Percentiles rank a stretch among this genome's conserved stretches.
phyloP scores from a whole-genome alignment of 192 early-diverging fungal genomes.

The Backusella liffmaniae region DNA sequence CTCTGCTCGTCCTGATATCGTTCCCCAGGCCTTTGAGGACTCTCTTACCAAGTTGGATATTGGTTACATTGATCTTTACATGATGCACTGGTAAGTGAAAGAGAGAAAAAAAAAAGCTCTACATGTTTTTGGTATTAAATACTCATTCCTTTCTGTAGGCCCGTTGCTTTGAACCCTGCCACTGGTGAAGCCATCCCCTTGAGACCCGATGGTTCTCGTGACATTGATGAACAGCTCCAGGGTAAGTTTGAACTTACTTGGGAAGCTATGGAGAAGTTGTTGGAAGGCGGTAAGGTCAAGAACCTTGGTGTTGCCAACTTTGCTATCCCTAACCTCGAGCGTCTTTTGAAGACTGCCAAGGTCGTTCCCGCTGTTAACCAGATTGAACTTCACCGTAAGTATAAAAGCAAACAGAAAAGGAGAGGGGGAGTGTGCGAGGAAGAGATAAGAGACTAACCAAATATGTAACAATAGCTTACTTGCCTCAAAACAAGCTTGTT shows the following conservation, averaged over 20 bases:
- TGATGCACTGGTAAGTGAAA: conserved; percentile 40
- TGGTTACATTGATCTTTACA: conserved; percentile 82
- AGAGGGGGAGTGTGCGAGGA: not conserved
- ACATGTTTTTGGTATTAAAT: not conserved
- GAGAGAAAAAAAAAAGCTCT: not conserved
- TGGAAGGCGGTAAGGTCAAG: conserved; percentile 67
- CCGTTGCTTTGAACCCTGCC: conserved; percentile 32
- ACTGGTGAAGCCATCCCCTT: conserved; percentile 27
- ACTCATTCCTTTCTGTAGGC: conserved; percentile 13
- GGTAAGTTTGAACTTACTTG: conserved; percentile 74
- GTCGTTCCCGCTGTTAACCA: conserved; percentile 85
- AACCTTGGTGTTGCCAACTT: conserved; percentile 90
- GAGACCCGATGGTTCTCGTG: conserved; percentile 32
- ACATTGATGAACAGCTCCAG: conserved; percentile 31
- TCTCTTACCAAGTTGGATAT: conserved; percentile 71
- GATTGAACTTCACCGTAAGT: conserved; percentile 28
- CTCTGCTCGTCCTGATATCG: conserved; percentile 53
- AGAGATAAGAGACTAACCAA: not conserved
- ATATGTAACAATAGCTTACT: conserved; percentile 18
- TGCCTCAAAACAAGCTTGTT: conserved; percentile 61
- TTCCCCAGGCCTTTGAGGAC: conserved; percentile 57
- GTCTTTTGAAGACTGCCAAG: conserved; percentile 60
- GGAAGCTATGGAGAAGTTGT: conserved; percentile 77
- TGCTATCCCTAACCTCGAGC: conserved; percentile 57
- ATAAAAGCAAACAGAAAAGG: not conserved